A percentile compares a stretch with the other conserved stretches of the same genome.
Evolutionary conservation across 2,329 filamentous ascomycete genomes (phyloP).

Genomic region (Pseudocercospora fijiensis): DNA sequence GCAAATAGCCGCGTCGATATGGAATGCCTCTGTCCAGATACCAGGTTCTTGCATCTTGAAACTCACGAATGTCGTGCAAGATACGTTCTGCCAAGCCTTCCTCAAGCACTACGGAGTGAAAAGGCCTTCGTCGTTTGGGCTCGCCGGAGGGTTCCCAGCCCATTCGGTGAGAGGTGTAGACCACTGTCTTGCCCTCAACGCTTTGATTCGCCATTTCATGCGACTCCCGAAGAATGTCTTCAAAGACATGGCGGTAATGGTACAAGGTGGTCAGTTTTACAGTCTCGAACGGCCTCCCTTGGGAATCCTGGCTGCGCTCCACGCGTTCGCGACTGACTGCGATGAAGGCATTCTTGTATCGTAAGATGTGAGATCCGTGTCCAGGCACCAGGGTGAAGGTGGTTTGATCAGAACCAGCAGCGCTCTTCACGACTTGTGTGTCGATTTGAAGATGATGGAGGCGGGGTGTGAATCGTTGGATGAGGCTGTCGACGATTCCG

Average conservation of each 20-base stretch:
- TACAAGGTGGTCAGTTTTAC: conserved; percentile 90
- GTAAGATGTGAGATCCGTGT: conserved; percentile 83
- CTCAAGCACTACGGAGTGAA: conserved; percentile 84
- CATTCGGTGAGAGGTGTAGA: conserved; percentile 81
- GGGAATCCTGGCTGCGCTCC: conserved; percentile 77
- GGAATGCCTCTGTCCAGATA: conserved; percentile 94
- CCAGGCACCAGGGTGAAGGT: conserved; percentile 88
- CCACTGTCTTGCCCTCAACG: conserved; percentile 87
- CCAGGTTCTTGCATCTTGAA: conserved; percentile 76
- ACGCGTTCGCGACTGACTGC: conserved; percentile 77
- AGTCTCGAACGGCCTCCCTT: conserved; percentile 90
- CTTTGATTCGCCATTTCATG: conserved; percentile 74
- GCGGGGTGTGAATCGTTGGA: conserved; percentile 58
- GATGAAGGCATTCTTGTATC: conserved; percentile 83
- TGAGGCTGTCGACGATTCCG: conserved; percentile 53
- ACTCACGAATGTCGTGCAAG: conserved; percentile 77
- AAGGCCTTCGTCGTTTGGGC: conserved; percentile 78
- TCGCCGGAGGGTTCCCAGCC: conserved; percentile 84
- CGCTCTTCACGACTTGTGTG: conserved; percentile 60
- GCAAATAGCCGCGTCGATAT: conserved; percentile 79
- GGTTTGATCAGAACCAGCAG: conserved; percentile 69
- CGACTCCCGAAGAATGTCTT: conserved; percentile 84
- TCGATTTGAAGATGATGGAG: conserved; percentile 65
- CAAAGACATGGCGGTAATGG: conserved; percentile 82
- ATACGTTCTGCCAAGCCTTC: conserved; percentile 79